phyloP scores from a whole-genome alignment of 2,329 filamentous ascomycete species.

The Colletotrichum costaricense region DNA sequence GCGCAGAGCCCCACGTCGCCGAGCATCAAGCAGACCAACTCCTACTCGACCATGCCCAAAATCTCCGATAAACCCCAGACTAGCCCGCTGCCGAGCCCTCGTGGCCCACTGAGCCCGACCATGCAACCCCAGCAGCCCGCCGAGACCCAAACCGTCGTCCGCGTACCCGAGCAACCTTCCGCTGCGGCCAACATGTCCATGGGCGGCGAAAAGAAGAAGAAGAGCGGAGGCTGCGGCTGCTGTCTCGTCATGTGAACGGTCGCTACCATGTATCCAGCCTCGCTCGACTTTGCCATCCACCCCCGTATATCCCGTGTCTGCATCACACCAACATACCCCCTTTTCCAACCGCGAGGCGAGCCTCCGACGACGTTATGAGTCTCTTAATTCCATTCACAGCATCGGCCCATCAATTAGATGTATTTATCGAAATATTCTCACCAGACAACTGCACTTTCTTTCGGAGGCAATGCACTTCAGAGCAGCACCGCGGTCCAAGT shows the following conservation, averaged over 20 bases:
- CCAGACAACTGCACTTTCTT: conserved; percentile 10
- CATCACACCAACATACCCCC: conserved; percentile 22
- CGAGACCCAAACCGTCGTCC: conserved; percentile 37
- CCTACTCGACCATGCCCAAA: conserved; percentile 73
- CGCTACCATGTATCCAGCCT: background rate
- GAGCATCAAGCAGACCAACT: conserved; percentile 53
- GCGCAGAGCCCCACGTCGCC: conserved; percentile 38
- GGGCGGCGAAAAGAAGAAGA: conserved; percentile 47
- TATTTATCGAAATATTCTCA: conserved; percentile 34
- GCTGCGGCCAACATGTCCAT: conserved; percentile 27
- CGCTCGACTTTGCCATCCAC: background rate
- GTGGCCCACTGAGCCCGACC: conserved; percentile 48
- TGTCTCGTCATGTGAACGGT: conserved; percentile 60
- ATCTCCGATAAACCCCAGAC: conserved; percentile 59
- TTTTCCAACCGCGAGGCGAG: conserved; percentile 24
- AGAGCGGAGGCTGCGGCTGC: conserved; percentile 60
- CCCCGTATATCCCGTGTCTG: conserved; percentile 20
- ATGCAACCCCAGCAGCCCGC: conserved; percentile 46
- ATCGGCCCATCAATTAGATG: conserved; percentile 30
- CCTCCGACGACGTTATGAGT: conserved; percentile 40
- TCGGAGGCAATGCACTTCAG: conserved; percentile 20
- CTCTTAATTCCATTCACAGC: conserved; percentile 33
- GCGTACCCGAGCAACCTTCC: conserved; percentile 34
- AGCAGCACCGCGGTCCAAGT: conserved; percentile 20
- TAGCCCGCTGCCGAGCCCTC: conserved; percentile 58